phyloP scores from a whole-genome alignment of 1,284 basidiomycete species.

The Polyporus tsugae region DNA sequence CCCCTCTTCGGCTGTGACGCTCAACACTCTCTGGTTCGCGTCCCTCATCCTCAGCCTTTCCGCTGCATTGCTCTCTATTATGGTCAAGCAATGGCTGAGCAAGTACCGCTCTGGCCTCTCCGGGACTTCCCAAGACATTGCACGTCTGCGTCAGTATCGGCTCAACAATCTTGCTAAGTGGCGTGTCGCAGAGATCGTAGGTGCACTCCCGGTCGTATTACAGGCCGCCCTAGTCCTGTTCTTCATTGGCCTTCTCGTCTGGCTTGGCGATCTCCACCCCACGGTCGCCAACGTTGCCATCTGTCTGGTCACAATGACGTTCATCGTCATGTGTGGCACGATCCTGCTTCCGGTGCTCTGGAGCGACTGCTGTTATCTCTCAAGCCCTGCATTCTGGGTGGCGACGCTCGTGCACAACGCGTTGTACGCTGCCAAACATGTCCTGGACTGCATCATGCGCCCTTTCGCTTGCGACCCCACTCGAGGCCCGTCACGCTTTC shows the following conservation, averaged over 20 bases:
- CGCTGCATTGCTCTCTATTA: conserved; percentile 22
- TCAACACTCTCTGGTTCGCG: conserved; percentile 32
- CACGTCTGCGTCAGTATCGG: conserved; percentile 27
- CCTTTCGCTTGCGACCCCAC: neutral
- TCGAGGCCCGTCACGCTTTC: neutral
- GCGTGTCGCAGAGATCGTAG: conserved; percentile 24
- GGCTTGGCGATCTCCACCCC: conserved; percentile 23
- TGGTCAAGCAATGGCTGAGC: conserved; percentile 33
- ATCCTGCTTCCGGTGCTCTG: conserved; percentile 18
- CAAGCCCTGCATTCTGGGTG: neutral
- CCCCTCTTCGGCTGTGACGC: conserved; percentile 8
- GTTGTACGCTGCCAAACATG: neutral
- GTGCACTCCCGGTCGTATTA: conserved; percentile 26
- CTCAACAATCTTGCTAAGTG: conserved; percentile 21
- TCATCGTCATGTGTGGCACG: conserved; percentile 8
- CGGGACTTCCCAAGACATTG: conserved; percentile 13
- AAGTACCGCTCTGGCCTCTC: conserved; percentile 17
- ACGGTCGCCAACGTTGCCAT: conserved; percentile 16
- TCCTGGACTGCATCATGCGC: neutral
- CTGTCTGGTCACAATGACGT: conserved; percentile 2
- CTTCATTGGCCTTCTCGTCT: conserved; percentile 26
- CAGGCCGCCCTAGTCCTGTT: conserved; percentile 25
- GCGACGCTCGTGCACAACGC: neutral
- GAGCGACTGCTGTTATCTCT: conserved; percentile 16
- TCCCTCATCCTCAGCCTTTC: conserved; percentile 27